A percentile compares a stretch with the other conserved stretches of the same genome.
Conservation (phyloP, 148 eudicot genomes). For the Fagopyrum tataricum region DNA sequence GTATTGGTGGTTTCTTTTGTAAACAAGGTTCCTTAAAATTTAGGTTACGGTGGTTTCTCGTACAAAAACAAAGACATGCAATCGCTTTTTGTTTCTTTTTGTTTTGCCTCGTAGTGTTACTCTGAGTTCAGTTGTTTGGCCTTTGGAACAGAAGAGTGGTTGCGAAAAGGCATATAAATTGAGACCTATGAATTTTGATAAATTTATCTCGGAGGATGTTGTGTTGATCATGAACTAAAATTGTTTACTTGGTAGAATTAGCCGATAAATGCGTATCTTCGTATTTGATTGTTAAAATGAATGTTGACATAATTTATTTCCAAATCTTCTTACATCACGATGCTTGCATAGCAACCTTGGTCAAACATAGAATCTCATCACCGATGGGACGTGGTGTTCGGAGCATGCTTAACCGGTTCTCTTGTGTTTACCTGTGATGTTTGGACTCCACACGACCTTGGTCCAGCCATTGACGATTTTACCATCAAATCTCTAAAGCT, state of each 20-base stretch:
- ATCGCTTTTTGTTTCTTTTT: background rate
- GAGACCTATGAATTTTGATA: conserved; percentile 8
- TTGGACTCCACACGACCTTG: too few species aligned
- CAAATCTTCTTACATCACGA: background rate
- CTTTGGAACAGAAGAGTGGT: conserved; percentile 2
- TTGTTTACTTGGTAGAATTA: background rate
- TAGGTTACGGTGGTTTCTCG: background rate
- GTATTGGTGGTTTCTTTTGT: background rate
- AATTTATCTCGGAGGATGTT: background rate
- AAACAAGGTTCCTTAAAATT: background rate
- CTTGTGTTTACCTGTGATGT: too few species aligned
- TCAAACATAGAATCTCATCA: too few species aligned
- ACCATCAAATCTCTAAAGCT: too few species aligned
- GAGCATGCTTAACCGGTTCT: too few species aligned
- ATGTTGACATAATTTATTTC: background rate
- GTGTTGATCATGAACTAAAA: conserved; percentile 2
- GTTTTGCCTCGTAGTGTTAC: conserved; percentile 3
- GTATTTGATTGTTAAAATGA: background rate
- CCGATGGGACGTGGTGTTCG: too few species aligned
- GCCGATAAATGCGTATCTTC: background rate
- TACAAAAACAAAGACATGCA: conserved; percentile 7
- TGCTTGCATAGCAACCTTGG: background rate
- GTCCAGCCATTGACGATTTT: too few species aligned
- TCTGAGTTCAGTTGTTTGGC: conserved; percentile 1
- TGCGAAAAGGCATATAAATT: background rate